Conservation (phyloP, 139 green algal genomes). For the Marvania coccoides region DNA sequence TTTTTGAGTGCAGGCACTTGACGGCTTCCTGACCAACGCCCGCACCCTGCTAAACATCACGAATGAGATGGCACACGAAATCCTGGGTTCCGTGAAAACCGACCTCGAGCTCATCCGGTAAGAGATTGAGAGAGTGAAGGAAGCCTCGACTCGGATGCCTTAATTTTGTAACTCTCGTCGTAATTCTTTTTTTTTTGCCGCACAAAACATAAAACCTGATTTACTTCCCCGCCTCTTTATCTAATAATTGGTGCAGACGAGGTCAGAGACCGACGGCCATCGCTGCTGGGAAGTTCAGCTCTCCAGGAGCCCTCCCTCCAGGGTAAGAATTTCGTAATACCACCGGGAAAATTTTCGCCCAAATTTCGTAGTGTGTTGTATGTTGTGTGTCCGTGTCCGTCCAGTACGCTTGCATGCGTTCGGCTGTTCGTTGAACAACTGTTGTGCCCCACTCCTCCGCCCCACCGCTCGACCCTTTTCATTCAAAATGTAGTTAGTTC, state of each 20-base stretch:
- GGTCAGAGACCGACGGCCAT: neutral
- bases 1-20: slow-evolving; percentile 7
- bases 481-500: no score
- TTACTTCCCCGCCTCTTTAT: neutral
- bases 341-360: no score
- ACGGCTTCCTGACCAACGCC: neutral
- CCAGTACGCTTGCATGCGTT: no score
- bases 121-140: no score
- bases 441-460: no score
- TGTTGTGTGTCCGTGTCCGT: no score
- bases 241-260: no score
- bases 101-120: slow-evolving; percentile 4
- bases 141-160: no score
- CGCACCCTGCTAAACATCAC: neutral
- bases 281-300: neutral
- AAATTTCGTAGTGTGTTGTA: no score
- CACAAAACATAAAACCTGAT: neutral
- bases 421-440: no score
- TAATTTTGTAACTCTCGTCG: neutral
- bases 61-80: neutral
- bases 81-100: neutral
- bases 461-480: no score
- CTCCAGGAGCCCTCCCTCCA: neutral
- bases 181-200: neutral
- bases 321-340: neutral